A percentile compares a stretch with the other conserved stretches of the same genome.
phyloP scores from a whole-genome alignment of 129 eudicot genomes.

The Flaveria linearis region DNA sequence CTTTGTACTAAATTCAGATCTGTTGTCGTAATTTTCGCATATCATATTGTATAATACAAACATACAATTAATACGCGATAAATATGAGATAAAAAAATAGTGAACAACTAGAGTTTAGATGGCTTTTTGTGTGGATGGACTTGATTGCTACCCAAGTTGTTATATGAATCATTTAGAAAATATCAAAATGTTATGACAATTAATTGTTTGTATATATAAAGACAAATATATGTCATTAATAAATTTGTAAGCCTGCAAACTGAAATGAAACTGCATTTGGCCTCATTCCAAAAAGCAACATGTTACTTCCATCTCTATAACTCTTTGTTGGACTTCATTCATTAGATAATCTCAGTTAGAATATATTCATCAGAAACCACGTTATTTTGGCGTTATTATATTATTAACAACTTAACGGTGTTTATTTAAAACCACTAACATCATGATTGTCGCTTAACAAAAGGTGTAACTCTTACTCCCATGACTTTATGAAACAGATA shows the following conservation, averaged over 20 bases:
- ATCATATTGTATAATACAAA: too few species aligned
- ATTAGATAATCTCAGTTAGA: slow-evolving; percentile 43
- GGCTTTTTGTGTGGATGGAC: slow-evolving; percentile 18
- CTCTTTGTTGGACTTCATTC: slow-evolving; percentile 27
- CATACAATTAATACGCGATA: too few species aligned
- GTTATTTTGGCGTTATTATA: too few species aligned
- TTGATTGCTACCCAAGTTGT: slow-evolving; percentile 31
- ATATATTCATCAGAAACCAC: slow-evolving; percentile 32
- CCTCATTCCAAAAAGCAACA: slow-evolving; percentile 36
- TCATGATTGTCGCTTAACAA: not conserved
- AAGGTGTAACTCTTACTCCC: not conserved
- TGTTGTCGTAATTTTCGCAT: too few species aligned
- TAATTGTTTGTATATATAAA: slow-evolving; percentile 35
- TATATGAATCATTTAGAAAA: slow-evolving; percentile 30
- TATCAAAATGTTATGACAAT: slow-evolving; percentile 31
- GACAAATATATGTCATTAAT: slow-evolving; percentile 31
- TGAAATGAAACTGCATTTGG: slow-evolving; percentile 32
- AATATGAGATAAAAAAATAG: not conserved
- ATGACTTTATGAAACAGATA: not conserved
- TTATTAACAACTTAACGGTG: too few species aligned
- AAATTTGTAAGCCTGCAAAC: slow-evolving; percentile 30
- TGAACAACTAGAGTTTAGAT: slow-evolving; percentile 30
- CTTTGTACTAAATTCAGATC: too few species aligned
- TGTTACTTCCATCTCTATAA: slow-evolving; percentile 39
- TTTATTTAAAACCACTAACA: not conserved